Evolutionary conservation across 176 grass and related monocot species (phyloP).

Genomic region (Aegilops umbellulata): DNA sequence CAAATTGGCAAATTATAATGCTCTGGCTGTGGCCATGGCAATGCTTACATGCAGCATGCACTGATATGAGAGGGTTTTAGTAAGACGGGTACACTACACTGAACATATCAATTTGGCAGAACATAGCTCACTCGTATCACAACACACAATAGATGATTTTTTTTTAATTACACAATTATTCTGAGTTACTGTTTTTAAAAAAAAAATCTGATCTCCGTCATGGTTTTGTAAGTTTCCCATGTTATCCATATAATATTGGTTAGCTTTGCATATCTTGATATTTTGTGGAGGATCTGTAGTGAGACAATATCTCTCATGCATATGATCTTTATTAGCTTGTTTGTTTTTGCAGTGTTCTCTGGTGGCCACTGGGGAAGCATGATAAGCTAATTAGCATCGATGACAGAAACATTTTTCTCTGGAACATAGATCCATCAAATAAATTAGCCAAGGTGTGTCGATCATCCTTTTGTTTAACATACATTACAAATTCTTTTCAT

Average conservation of each 20-base stretch:
- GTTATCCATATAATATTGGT: conserved; percentile 2
- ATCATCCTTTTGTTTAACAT: conserved; percentile 20
- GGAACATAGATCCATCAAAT: conserved; percentile 87
- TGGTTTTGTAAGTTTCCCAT: conserved; percentile 23
- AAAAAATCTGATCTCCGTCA: background rate
- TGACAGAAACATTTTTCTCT: conserved; percentile 86
- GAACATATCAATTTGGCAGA: background rate
- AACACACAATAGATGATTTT: background rate
- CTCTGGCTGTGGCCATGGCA: background rate
- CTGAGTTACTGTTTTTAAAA: background rate
- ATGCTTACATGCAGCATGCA: background rate
- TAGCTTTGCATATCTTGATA: background rate
- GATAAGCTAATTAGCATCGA: conserved; percentile 95
- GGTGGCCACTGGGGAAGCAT: conserved; percentile 83
- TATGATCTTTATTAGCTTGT: conserved; percentile 16
- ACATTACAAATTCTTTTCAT: background rate
- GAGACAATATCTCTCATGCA: background rate
- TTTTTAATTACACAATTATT: background rate
- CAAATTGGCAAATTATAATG: background rate
- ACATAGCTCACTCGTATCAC: background rate
- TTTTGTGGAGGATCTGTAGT: background rate
- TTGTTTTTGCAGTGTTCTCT: conserved; percentile 73
- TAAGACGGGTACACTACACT: background rate
- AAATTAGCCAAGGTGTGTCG: conserved; percentile 67
- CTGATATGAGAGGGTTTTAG: conserved; percentile 3